These are phyloP conservation scores for Gnomoniopsis sp. DNA, from an alignment of 2,329 filamentous ascomycete species.

Conservation along the genomic window DNA sequence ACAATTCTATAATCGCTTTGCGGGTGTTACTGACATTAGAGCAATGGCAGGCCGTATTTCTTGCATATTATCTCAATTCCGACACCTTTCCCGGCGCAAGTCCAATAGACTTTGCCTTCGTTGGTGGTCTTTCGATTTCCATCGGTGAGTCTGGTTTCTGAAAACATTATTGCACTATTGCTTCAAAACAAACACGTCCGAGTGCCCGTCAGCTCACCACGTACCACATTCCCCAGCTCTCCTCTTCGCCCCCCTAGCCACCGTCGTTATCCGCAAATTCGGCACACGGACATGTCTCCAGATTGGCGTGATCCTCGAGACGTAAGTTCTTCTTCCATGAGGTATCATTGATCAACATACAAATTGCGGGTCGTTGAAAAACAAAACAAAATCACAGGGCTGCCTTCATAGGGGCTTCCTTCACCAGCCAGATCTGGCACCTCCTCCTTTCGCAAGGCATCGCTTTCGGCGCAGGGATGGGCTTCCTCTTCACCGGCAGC, in stretches of 20 bases:
- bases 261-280: slow-evolving; percentile 53
- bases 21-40: slow-evolving; percentile 5
- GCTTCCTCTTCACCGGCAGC: slow-evolving; percentile 68
- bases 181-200: neutral
- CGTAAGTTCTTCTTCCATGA: slow-evolving; percentile 29
- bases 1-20: neutral
- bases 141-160: slow-evolving; percentile 31
- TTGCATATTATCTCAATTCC: slow-evolving; percentile 54
- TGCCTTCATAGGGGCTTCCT: slow-evolving; percentile 68
- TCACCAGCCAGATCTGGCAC: slow-evolving; percentile 68
- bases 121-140: slow-evolving; percentile 69
- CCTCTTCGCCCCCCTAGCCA: slow-evolving; percentile 66
- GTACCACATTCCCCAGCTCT: slow-evolving; percentile 47
- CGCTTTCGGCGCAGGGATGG: slow-evolving; percentile 75
- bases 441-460: slow-evolving; percentile 72
- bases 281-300: slow-evolving; percentile 64
- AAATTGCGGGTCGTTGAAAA: too few relatives aligned
- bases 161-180: neutral
- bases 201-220: slow-evolving; percentile 27
- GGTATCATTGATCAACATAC: neutral
- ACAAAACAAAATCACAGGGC: too few relatives aligned
- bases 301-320: slow-evolving; percentile 62
- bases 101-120: slow-evolving; percentile 68
- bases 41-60: slow-evolving; percentile 39
- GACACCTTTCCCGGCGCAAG: slow-evolving; percentile 61